Base-by-base conservation (phyloP, 768 basidiomycete genomes). In the Cyathus striatus region DNA sequence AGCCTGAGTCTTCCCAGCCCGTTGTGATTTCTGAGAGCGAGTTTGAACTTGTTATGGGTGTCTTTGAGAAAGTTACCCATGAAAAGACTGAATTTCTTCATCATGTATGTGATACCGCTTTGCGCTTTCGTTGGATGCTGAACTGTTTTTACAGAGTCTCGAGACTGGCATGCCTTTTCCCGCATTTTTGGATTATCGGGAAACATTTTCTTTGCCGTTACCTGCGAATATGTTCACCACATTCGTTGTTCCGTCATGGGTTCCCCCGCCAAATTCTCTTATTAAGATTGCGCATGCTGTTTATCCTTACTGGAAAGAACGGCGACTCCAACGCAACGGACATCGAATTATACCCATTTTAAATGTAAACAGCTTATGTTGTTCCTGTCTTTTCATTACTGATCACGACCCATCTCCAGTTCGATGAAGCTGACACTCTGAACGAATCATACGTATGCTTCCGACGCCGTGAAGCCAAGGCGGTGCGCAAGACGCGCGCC, bases 391-490 rank as follows among this genome's bases (percentile, higher is more conserved):
- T 39, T 38, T 34, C 30, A 16, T 16, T 44, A 17, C 48, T 46
- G 37, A 44, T 20, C 32, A 23, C n/a, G n/a, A n/a, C 12, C 46
- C 17, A 38, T 32, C n/a, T 30, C 4, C 32, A 90, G 86, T 84
- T 78, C 54, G 93, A 98, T 60, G 94, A 97, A 65, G 76, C 86
- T 16, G 92, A 96, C 60, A 83, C 83, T 36, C 75, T 76, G 50
- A 91, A 90, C 43, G 93, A 95, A 53, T 93, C 95, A 0, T 98
- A 96, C 49, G 87, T 97, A 35, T 99, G 96, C 64, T 99, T 99
- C 75, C 81, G 96, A 26, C 78, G 93, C 46, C 84, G 94, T 42
- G 95, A 98, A 59, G 84, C 86, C 62, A 98, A 98, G 60, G 83
- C 89, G 3, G 78, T 90, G 36, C 82, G 96, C 49, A 98, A 98